Conservation (phyloP, 2,329 filamentous ascomycete genomes). For the Sarocladium strictum region DNA sequence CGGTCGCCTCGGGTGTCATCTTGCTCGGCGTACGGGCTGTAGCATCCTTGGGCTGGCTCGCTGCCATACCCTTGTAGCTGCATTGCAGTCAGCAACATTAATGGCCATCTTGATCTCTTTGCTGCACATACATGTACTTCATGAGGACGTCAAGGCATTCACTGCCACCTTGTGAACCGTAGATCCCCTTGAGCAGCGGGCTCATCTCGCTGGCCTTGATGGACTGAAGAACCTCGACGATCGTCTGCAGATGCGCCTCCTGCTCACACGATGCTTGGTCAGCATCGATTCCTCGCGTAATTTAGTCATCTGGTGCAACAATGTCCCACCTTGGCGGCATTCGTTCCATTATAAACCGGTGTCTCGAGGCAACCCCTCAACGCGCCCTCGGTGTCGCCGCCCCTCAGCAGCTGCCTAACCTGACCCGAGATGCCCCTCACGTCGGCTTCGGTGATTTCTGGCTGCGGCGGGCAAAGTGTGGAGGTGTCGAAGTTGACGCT, state of each 20-base stretch:
- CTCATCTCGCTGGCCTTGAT: conserved; percentile 97
- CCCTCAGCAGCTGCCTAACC: conserved; percentile 80
- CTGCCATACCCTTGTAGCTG: conserved; percentile 87
- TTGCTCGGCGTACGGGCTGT: conserved; percentile 34
- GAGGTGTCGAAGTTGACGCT: conserved; percentile 85
- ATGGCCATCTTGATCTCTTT: no score
- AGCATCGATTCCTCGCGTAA: not conserved
- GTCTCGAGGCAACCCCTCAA: conserved; percentile 78
- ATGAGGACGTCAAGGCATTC: conserved; percentile 89
- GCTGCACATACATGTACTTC: conserved; percentile 80
- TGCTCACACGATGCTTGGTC: conserved; percentile 29
- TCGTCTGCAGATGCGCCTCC: conserved; percentile 81
- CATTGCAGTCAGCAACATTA: conserved; percentile 10
- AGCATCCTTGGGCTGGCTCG: conserved; percentile 32
- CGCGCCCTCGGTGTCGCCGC: conserved; percentile 82
- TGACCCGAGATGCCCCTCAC: conserved; percentile 73
- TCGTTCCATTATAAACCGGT: conserved; percentile 65
- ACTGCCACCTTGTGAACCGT: conserved; percentile 69
- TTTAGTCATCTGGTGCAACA: not conserved
- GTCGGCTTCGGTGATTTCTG: conserved; percentile 70
- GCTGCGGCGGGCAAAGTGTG: conserved; percentile 70
- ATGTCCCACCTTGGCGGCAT: conserved; percentile 47
- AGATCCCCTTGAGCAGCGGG: conserved; percentile 76
- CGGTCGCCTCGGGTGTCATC: conserved; percentile 67
- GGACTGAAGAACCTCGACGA: conserved; percentile 89